These are phyloP conservation scores for Xylariales sp. DNA, from an alignment of 2,329 filamentous ascomycete species.

Conservation along the genomic window DNA sequence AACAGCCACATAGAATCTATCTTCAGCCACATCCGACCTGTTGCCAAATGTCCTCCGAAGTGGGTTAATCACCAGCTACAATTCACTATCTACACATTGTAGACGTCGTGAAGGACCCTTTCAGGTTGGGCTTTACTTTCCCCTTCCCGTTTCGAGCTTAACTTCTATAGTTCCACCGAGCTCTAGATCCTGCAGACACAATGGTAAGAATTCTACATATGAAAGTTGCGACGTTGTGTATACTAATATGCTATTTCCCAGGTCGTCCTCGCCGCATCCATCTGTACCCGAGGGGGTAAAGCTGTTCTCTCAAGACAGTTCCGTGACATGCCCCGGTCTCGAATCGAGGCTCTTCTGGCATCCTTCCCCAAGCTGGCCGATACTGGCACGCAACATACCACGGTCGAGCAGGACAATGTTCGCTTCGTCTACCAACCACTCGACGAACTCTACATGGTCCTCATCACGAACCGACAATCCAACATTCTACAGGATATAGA, in stretches of 20 bases:
- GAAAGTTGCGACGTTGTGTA: background rate
- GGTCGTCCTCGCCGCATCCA: conserved; percentile 98
- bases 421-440: conserved; percentile 98
- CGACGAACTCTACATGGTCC: conserved; percentile 98
- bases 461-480: conserved; percentile 98
- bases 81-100: too few species aligned
- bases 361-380: conserved; percentile 98
- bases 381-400: conserved; percentile 94
- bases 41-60: too few species aligned
- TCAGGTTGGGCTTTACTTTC: too few species aligned
- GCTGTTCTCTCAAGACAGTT: conserved; percentile 97
- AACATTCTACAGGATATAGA: conserved; percentile 99
- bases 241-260: conserved; percentile 33
- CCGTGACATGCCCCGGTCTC: conserved; percentile 92
- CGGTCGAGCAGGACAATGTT: conserved; percentile 97
- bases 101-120: conserved; percentile 1
- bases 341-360: conserved; percentile 92
- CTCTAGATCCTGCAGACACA: too few species aligned
- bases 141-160: too few species aligned
- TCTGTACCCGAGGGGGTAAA: conserved; percentile 97
- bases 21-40: too few species aligned
- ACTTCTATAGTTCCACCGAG: too few species aligned
- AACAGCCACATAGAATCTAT: too few species aligned
- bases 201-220: too few species aligned
- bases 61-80: too few species aligned